Evolutionary conservation across 2,329 filamentous ascomycete species (phyloP).

Genomic region (Fusarium floridanum): DNA sequence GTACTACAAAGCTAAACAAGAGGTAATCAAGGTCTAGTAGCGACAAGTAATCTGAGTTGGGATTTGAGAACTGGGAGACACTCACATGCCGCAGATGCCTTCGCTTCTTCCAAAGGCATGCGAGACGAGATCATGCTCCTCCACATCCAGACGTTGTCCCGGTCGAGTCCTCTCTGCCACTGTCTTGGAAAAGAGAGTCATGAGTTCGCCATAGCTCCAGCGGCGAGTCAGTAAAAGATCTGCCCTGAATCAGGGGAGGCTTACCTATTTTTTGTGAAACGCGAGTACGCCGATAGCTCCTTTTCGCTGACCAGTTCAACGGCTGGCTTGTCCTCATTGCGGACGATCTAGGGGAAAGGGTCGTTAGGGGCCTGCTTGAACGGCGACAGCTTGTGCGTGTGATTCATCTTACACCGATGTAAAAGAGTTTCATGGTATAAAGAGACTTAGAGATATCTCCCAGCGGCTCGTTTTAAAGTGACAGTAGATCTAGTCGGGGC

Average conservation of each 20-base stretch:
- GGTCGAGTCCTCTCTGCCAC: constrained; percentile 86
- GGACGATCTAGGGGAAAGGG: neutral
- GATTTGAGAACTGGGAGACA: neutral
- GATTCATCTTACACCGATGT: neutral
- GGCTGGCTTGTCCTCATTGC: neutral
- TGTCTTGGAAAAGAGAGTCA: constrained; percentile 89
- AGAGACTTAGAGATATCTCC: neutral
- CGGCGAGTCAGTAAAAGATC: neutral
- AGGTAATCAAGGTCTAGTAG: neutral
- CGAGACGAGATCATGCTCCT: constrained; percentile 70
- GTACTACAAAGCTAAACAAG: neutral
- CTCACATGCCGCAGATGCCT: constrained; percentile 76
- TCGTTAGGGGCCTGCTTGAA: neutral
- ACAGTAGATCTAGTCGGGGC: neutral
- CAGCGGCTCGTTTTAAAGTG: neutral
- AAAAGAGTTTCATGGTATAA: neutral
- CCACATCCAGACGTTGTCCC: constrained; percentile 87
- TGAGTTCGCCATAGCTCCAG: constrained; percentile 72
- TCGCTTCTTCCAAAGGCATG: constrained; percentile 59
- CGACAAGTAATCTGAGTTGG: neutral
- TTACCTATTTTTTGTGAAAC: neutral
- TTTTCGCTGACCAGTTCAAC: neutral
- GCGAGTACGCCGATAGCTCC: neutral
- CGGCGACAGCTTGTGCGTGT: neutral
- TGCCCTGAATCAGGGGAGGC: neutral